Evolutionary conservation across 2,329 filamentous ascomycete genomes (phyloP), one percentile per base, ranked within the genome.

Genomic region (Fusarium sp.): DNA sequence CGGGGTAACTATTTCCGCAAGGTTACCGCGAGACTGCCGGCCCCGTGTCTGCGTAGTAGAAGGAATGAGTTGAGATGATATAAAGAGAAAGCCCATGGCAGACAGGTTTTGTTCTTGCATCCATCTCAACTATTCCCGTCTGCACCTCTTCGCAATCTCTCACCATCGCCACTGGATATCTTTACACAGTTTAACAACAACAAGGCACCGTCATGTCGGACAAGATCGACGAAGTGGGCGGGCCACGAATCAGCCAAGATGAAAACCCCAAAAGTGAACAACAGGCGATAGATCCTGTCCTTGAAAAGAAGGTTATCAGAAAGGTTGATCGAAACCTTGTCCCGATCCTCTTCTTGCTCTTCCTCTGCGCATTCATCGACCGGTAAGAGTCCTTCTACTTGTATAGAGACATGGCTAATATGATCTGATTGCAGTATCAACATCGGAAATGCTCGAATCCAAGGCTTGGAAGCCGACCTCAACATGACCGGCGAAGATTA

Each of bases 391-490:
- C 6, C 8, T 35, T 8, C 11, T 33, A 4, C 14, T 33, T 33
- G 15, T 15, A 15, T 11, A 7, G 13, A 14, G 4, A 33, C 6
- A 17, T 33, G 8, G 33, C 33, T 35, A 5, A 35, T 10, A 35
- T 35, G 33, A 31, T 35, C 33, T n/a, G 14, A 35, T 33, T 43
- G 17, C 11, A 57, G 54, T 15, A 57, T 57, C 23, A 57, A 57
- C 13, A 57, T 57, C n/a, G 58, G 58, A 1, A 61, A 61, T 57
- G 52, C 58, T 4, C 17, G 43, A 20, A 61, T 61, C 35, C 58
- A 61, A 11, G 58, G 58, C 31, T 10, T 61, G 3, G 45, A 57
- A 40, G 52, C 36, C 4, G 58, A 57, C 31, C 46, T 61, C 5
- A 29, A 51, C 27, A 61, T 61, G 58, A 31, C 14, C 5, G 48